A percentile compares a stretch with the other conserved stretches of the same genome.
These are phyloP conservation scores for Populus tremula DNA, from an alignment of 345 rosid genomes.

Conservation along the genomic window DNA sequence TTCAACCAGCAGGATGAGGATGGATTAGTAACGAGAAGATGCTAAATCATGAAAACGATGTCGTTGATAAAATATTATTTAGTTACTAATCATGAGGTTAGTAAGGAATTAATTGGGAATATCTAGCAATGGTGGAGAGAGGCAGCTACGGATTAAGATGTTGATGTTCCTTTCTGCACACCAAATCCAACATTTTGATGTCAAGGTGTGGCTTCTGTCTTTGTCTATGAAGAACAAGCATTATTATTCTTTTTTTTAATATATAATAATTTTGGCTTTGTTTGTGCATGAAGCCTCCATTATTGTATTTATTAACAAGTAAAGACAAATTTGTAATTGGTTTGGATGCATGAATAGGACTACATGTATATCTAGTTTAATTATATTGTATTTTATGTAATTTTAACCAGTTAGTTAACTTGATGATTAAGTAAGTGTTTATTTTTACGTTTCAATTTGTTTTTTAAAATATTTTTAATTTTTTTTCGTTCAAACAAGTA, in stretches of 20 bases:
- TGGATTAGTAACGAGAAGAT: conserved; percentile 5
- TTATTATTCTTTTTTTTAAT: not conserved
- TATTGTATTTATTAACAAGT: not conserved
- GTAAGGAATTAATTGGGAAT: conserved; percentile 11
- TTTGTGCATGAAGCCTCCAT: not conserved
- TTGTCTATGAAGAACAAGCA: not conserved
- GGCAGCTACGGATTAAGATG: not conserved
- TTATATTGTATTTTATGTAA: too few relatives aligned
- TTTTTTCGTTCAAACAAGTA: too few relatives aligned
- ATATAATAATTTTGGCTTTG: not conserved
- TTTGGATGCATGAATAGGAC: conserved; percentile 6
- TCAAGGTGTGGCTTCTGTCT: conserved; percentile 24
- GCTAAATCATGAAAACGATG: not conserved
- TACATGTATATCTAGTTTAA: not conserved
- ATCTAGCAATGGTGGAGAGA: conserved; percentile 7
- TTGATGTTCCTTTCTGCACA: conserved; percentile 8
- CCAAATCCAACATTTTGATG: conserved; percentile 23
- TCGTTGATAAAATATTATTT: not conserved
- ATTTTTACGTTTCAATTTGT: not conserved
- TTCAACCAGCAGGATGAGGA: conserved; percentile 54
- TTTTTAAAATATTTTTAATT: not conserved
- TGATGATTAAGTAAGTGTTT: too few relatives aligned
- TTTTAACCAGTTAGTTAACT: too few relatives aligned
- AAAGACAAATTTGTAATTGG: conserved; percentile 22
- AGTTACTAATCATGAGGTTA: not conserved